phyloP scores from a whole-genome alignment of 169 alveolate species.

The Theileria orientalis region DNA sequence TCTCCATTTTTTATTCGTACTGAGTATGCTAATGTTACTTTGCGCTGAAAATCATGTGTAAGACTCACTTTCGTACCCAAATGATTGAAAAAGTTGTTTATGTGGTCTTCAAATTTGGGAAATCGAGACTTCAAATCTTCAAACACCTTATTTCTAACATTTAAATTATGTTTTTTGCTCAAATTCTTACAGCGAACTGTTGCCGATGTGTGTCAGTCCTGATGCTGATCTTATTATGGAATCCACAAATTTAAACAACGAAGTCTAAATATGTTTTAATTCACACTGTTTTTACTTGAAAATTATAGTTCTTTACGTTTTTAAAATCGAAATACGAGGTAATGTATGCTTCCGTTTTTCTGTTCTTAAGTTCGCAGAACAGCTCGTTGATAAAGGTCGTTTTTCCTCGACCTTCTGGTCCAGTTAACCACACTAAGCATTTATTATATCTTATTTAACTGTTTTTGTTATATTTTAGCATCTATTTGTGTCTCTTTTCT shows the following conservation, averaged over 20 bases:
- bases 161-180: background rate
- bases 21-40: no score
- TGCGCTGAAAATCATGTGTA: no score
- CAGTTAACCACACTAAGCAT: constrained; percentile 42
- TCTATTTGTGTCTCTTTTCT: background rate
- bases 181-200: background rate
- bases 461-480: background rate
- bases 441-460: no score
- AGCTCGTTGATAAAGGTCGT: constrained; percentile 30
- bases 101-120: constrained; percentile 16
- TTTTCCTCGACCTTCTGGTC: constrained; percentile 67
- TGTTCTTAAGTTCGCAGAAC: constrained; percentile 5
- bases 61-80: constrained; percentile 8
- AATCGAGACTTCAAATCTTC: background rate
- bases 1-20: no score
- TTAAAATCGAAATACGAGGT: constrained; percentile 38
- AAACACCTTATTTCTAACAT: constrained; percentile 1
- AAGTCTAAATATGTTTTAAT: constrained; percentile 2
- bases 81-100: constrained; percentile 1
- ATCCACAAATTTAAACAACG: constrained; percentile 11
- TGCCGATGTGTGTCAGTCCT: background rate
- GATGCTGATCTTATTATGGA: constrained; percentile 6
- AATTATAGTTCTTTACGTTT: constrained; percentile 25
- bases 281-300: constrained; percentile 27
- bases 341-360: background rate